Base-by-base conservation (phyloP, 805 yeast species). In the Kregervanrija pseudodelftensis region DNA sequence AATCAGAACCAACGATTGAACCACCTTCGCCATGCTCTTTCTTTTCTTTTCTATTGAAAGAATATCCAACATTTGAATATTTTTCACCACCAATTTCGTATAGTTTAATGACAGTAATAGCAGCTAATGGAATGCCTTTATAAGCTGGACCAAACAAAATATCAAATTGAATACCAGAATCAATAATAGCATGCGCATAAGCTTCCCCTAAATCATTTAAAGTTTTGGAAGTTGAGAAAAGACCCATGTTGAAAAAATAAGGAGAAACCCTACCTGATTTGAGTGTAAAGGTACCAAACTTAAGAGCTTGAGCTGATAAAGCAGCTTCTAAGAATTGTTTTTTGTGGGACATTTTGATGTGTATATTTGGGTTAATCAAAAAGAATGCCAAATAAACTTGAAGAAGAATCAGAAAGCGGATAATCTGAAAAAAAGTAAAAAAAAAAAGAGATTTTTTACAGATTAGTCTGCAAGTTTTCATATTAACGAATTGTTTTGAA, bases 11-110 rank as follows among this genome's bases (percentile, higher is more conserved):
- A 36, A 93, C 98, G 55, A 91, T 85, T 46, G 77, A 77, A 11
- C 99, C 99, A 54, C 98, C 99, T 69, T 91, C 99, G 45, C 99
- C 99, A 61, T 91, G 99, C 61, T 90, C 96, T 68, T 91, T 91
- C 72, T 85, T 84, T 66, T 89, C 96, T 69, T 91, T 93, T 66
- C 99, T 81, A 74, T 91, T 91, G 74, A 88, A 91, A n/a, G 97
- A 80, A 64, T 90, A 93, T 39, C 87, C 88, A 40, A 87, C 70
- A 48, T 79, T 64, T 42, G 77, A 79, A 59, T 79, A 89, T 59
- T 82, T 81, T 45, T 76, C 78, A n/a, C 88, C 87, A 47, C 87
- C 93, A 53, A 89, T 72, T 67, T 93, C 98, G 33, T 91, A 93
- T 49, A 93, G 73, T 65, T 93, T 91, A 47, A 93, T 91, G 47